Evolutionary conservation across 768 basidiomycete genomes (phyloP), one percentile per base, ranked within the genome.

Genomic region (Boletus sp.): DNA sequence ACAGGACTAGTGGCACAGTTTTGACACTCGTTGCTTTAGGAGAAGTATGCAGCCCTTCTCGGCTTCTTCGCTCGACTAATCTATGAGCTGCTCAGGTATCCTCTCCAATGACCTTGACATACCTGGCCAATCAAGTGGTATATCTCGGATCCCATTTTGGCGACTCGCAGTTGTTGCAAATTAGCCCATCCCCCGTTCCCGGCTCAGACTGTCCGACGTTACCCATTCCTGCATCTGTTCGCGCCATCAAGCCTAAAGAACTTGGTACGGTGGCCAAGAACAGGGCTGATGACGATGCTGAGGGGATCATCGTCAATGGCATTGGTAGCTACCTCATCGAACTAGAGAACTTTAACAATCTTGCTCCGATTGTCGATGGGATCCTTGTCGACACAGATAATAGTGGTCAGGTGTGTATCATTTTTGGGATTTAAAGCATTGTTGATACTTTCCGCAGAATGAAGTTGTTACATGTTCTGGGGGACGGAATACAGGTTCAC

Each of bases 381-480:
- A 75, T 82, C n/a, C 66, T 92, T 21, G 85, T 84, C 6, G 90
- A 93, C 67, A 71, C 74, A 3, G 90, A 92, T 51, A 79, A 79
- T 2, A 85, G 80, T 61, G 84, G 85, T 14, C 85, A 90, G 76
- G 87, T 88, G 56, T 32, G 77, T 62, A 8, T 38, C 27, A 44
- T 33, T 11, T 44, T 35, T 7, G 17, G 38, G 15, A 29, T 49
- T 25, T 10, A 4, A 32, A 21, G 1, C 25, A 27, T 32, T 21
- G 17, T 29, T 53, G 5, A 60, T 21, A 17, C 38, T 14, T 43
- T 30, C 47, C 4, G 23, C 58, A 93, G 88, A 77, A 75, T n/a
- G 85, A 89, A 67, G 81, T 95, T 39, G 83, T 96, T 5, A 91
- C 92, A 1, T 91, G 90, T 62, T 94, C 91, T 4, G 94, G 94